Percentiles rank a stretch among this genome's conserved stretches.
These are phyloP conservation scores for Plectosphaerella sp. DNA, from an alignment of 2,329 filamentous ascomycete species.

Conservation along the genomic window DNA sequence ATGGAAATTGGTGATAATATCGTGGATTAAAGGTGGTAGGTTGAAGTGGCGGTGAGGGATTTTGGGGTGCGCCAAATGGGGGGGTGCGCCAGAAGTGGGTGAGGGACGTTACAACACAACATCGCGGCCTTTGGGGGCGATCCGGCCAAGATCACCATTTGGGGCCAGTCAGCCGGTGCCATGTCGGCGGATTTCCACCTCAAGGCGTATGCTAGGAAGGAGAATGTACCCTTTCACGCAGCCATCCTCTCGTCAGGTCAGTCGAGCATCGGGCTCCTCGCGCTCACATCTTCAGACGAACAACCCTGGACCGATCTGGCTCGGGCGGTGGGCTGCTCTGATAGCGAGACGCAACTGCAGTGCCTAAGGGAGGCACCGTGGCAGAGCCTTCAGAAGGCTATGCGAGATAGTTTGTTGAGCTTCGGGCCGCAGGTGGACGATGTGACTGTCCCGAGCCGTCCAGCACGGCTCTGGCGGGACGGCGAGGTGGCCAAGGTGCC, in stretches of 20 bases:
- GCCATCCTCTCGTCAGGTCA: slow-evolving; percentile 23
- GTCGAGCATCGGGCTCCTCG: slow-evolving; percentile 17
- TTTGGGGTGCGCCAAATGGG: too few species aligned
- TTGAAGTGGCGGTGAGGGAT: too few species aligned
- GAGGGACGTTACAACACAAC: too few species aligned
- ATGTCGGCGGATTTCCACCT: slow-evolving; percentile 17
- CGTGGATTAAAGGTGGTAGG: slow-evolving; percentile 17
- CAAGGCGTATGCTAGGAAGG: slow-evolving; percentile 12
- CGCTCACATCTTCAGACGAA: slow-evolving; percentile 4
- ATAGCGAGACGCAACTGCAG: slow-evolving; percentile 5
- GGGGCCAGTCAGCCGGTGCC: slow-evolving; percentile 26
- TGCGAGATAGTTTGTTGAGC: not conserved
- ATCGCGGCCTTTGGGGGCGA: too few species aligned
- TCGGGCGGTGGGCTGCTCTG: slow-evolving; percentile 11
- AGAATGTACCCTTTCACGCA: slow-evolving; percentile 16
- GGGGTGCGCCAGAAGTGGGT: too few species aligned
- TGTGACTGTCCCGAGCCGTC: slow-evolving; percentile 8
- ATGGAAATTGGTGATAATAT: slow-evolving; percentile 25
- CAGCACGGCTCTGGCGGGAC: slow-evolving; percentile 14
- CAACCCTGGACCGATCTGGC: slow-evolving; percentile 13
- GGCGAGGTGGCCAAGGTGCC: slow-evolving; percentile 15
- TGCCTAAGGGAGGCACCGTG: slow-evolving; percentile 16
- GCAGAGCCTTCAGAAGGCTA: slow-evolving; percentile 10
- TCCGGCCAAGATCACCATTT: too few species aligned
- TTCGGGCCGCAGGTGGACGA: slow-evolving; percentile 16